A percentile compares a stretch with the other conserved stretches of the same genome.
These are phyloP conservation scores for Parasarocladium wereldwijsianum DNA, from an alignment of 2,329 filamentous ascomycete genomes.

Conservation along the genomic window DNA sequence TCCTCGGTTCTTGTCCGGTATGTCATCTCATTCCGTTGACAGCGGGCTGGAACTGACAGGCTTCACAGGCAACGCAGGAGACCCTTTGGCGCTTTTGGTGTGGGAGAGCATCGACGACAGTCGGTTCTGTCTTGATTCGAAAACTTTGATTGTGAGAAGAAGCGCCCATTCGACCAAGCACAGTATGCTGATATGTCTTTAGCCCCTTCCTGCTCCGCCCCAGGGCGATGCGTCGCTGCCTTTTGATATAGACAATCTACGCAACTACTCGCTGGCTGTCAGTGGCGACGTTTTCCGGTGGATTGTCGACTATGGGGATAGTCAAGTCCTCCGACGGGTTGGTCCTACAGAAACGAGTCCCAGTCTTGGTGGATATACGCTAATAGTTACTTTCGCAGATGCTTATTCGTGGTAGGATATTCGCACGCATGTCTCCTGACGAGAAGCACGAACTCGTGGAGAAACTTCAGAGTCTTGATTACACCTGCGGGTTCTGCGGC, in stretches of 20 bases:
- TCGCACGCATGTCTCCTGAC: slow-evolving; percentile 96
- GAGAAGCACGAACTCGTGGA: slow-evolving; percentile 97
- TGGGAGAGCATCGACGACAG: slow-evolving; percentile 96
- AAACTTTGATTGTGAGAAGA: slow-evolving; percentile 50
- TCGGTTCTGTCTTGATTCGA: slow-evolving; percentile 60
- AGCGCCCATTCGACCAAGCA: background rate
- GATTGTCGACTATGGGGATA: slow-evolving; percentile 80
- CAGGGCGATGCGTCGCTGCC: slow-evolving; percentile 72
- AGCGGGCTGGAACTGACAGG: background rate
- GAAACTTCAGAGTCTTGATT: slow-evolving; percentile 91
- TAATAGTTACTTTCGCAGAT: slow-evolving; percentile 40
- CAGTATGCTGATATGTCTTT: slow-evolving; percentile 1
- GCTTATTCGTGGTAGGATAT: slow-evolving; percentile 83
- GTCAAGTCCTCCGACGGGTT: slow-evolving; percentile 60
- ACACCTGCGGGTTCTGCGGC: slow-evolving; percentile 90
- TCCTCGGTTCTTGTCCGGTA: slow-evolving; percentile 68
- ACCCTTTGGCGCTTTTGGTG: slow-evolving; percentile 55
- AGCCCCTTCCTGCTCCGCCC: slow-evolving; percentile 57
- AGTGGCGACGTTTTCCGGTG: slow-evolving; percentile 92
- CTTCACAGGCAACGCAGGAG: slow-evolving; percentile 48
- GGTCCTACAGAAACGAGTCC: slow-evolving; percentile 13
- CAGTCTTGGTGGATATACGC: background rate
- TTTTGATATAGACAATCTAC: slow-evolving; percentile 66
- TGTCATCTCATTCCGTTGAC: slow-evolving; percentile 5
- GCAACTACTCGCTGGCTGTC: slow-evolving; percentile 79